Evolutionary conservation across 116 monocot genomes (phyloP), one percentile per base, ranked within the genome.

Genomic region (Trichopus zeylanicus): DNA sequence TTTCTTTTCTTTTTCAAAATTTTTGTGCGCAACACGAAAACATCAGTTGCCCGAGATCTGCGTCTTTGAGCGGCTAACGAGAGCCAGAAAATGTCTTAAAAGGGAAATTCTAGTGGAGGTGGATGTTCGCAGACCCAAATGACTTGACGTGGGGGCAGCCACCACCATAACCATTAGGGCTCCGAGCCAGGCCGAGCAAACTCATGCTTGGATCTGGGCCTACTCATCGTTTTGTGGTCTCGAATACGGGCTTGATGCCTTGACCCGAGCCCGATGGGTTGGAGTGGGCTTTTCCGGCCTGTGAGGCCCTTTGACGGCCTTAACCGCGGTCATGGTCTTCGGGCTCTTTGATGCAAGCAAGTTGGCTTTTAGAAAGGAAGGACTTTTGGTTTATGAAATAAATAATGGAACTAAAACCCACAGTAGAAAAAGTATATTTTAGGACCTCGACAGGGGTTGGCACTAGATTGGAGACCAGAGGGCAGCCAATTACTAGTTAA

Each of bases 101-200:
- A 38, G 18, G 10, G 23, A 63, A 48, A 19, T 46, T 64, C 37
- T 63, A 75, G 79, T 83, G 75, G 78, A 75, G 46, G 65, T 42
- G 75, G 48, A 65, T 79, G 83, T 71, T n/a, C 83, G 62, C 56
- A 29, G 18, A 37, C 0, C 4, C 49, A 25, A 46, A 28, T 31
- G 22, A 37, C 56, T 48, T 64, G 67, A 34, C 20, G 56, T 62
- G 66, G 66, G 66, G 51, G n/a, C n/a, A 73, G 46, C 73, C 66
- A 66, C 73, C 66, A 70, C 61, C 23, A n/a, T 31, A 51, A 37
- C 38, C 26, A 31, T n/a, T n/a, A n/a, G n/a, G n/a, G n/a, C n/a
- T n/a, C n/a, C n/a, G n/a, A n/a, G n/a, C n/a, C n/a, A n/a, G n/a
- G n/a, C n/a, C n/a, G n/a, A n/a, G n/a, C n/a, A n/a, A n/a, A n/a